These are phyloP conservation scores for Mortierella sp. DNA, from an alignment of 371 early-diverging fungal species.

Conservation along the genomic window DNA sequence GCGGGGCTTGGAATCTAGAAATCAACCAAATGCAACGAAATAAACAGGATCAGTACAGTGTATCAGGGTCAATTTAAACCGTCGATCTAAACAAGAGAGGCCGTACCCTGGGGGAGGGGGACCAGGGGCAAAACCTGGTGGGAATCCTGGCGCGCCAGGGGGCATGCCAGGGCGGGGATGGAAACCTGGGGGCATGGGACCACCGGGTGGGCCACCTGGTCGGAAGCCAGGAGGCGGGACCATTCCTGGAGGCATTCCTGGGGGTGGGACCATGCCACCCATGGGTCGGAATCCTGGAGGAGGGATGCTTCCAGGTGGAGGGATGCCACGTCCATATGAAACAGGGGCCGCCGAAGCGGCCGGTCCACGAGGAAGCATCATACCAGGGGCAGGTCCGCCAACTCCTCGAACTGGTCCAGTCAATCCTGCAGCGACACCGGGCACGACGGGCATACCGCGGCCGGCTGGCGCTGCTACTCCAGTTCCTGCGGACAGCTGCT, in stretches of 20 bases:
- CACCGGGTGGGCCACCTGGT: slow-evolving; percentile 32
- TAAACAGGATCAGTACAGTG: not conserved
- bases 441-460: slow-evolving; percentile 89
- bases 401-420: slow-evolving; percentile 93
- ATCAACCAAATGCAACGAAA: not conserved
- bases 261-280: slow-evolving; percentile 54
- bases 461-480: slow-evolving; percentile 90
- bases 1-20: slow-evolving; percentile 54
- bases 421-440: slow-evolving; percentile 73
- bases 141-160: slow-evolving; percentile 57
- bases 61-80: slow-evolving; percentile 22
- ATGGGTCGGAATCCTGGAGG: slow-evolving; percentile 58
- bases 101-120: slow-evolving; percentile 36
- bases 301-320: slow-evolving; percentile 51
- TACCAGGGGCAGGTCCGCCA: slow-evolving; percentile 90
- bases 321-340: slow-evolving; percentile 79
- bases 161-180: slow-evolving; percentile 35
- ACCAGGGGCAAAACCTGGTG: slow-evolving; percentile 47
- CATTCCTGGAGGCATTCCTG: slow-evolving; percentile 62
- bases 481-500: slow-evolving; percentile 70
- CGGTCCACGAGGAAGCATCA: slow-evolving; percentile 76
- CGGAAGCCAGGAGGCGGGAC: slow-evolving; percentile 58
- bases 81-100: slow-evolving; percentile 3
- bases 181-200: slow-evolving; percentile 38
- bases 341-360: slow-evolving; percentile 73